Percentiles rank a stretch among this genome's conserved stretches.
These are phyloP conservation scores for Peniophora sp. DNA, from an alignment of 1,284 basidiomycete species.

Conservation along the genomic window DNA sequence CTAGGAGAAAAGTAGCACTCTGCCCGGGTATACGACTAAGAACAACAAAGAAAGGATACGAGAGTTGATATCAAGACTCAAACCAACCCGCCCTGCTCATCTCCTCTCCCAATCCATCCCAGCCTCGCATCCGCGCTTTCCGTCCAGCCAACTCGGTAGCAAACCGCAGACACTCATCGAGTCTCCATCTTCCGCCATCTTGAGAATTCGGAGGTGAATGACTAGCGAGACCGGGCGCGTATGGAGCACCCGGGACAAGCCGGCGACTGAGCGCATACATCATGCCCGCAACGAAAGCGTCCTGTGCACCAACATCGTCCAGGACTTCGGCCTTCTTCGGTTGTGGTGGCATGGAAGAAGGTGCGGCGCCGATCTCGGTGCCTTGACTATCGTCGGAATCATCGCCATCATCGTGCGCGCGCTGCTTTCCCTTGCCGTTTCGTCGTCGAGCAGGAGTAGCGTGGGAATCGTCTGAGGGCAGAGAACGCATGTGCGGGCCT, in stretches of 20 bases:
- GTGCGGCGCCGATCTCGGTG: slow-evolving; percentile 34
- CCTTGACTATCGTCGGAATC: slow-evolving; percentile 44
- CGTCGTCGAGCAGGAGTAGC: not conserved
- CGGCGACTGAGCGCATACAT: slow-evolving; percentile 64
- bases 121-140: slow-evolving; percentile 49
- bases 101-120: slow-evolving; percentile 64
- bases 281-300: slow-evolving; percentile 77
- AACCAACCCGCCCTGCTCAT: slow-evolving; percentile 69
- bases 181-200: slow-evolving; percentile 46
- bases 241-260: slow-evolving; percentile 61
- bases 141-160: slow-evolving; percentile 71
- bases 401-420: slow-evolving; percentile 26
- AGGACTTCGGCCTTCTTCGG: slow-evolving; percentile 24
- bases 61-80: slow-evolving; percentile 18
- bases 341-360: not conserved
- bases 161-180: slow-evolving; percentile 76
- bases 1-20: no score
- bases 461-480: no score
- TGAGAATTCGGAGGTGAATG: slow-evolving; percentile 8
- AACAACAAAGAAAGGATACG: no score
- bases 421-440: slow-evolving; percentile 4
- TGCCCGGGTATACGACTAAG: no score
- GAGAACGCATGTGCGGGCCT: not conserved
- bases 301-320: slow-evolving; percentile 69
- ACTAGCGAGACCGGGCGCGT: slow-evolving; percentile 47